Percentiles rank a stretch among this genome's conserved stretches.
Conservation (phyloP, 208 protist genomes). For the Leishmania arabica region DNA sequence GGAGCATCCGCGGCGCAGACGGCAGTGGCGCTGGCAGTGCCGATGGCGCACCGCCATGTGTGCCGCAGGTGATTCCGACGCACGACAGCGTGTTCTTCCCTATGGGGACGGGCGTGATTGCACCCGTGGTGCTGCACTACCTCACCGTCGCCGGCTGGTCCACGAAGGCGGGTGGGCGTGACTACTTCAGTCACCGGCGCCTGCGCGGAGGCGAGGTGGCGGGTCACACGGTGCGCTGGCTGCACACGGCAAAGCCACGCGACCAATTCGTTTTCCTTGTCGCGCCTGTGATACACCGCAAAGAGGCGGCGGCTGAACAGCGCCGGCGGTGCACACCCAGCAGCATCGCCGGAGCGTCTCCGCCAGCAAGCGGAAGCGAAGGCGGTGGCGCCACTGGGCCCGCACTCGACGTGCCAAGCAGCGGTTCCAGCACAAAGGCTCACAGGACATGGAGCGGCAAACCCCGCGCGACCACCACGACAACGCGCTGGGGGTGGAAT, state of each 20-base stretch:
- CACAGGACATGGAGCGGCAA: not conserved
- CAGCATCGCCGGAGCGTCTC: not conserved
- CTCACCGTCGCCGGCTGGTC: slow-evolving; percentile 57
- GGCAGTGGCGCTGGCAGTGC: slow-evolving; percentile 6
- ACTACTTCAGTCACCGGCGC: slow-evolving; percentile 73
- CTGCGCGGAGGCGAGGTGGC: slow-evolving; percentile 55
- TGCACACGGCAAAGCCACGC: slow-evolving; percentile 59
- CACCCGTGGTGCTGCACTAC: slow-evolving; percentile 74
- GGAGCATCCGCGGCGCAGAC: slow-evolving; percentile 20
- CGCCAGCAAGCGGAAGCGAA: not conserved
- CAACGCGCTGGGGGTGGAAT: not conserved
- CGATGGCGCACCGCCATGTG: not conserved
- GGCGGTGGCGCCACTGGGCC: not conserved
- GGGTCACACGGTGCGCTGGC: slow-evolving; percentile 70
- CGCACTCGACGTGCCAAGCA: not conserved
- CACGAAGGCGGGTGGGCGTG: slow-evolving; percentile 53
- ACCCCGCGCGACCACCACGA: not conserved
- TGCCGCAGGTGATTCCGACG: slow-evolving; percentile 23
- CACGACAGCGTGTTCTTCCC: slow-evolving; percentile 78
- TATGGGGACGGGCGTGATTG: slow-evolving; percentile 39
- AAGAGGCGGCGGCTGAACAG: not conserved
- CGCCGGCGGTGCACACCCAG: not conserved
- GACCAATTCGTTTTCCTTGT: slow-evolving; percentile 75
- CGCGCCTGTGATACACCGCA: slow-evolving; percentile 43
- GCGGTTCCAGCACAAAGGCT: not conserved